Base-by-base conservation (phyloP, 345 rosid species). In the Gossypium turneri region DNA sequence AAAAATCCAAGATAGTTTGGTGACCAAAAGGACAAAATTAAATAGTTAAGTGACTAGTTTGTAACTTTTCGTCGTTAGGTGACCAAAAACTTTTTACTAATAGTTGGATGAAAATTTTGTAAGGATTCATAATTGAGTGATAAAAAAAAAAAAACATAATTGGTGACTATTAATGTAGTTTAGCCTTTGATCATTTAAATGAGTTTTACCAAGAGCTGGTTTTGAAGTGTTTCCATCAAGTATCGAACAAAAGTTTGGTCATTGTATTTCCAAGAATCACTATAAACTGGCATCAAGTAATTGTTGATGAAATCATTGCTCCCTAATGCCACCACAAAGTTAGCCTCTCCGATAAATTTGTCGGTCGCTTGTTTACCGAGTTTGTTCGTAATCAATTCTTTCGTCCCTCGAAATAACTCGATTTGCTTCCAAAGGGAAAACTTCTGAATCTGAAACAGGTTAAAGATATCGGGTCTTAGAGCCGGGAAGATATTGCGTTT, bases 251-350 rank as follows among this genome's bases (percentile, higher is more conserved):
- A 95, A 50, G 84, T 81, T 73, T 89, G 81, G 63, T 95, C 98
- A 53, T 85, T 89, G 88, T 92, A 94, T 3, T 78, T 90, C 98
- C 95, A 93, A 0, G 99, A 93, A 44, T 93, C 99, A 15, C 85
- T 78, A 73, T 90, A 90, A 72, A 91, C 87, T 1, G 98, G 98
- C 90, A 92, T 93, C 78, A 95, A 84, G 86, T 88, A 95, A 76
- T 95, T 93, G 88, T 95, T 95, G 13, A 95, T 95, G 90, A 93
- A 95, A 89, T 95, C 99, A 78, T 95, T 95, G 82, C 99, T 95
- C 41, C 99, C 99, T 63, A 95, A 77, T 29, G 99, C 97, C 48
- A 91, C 98, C 43, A 93, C 96, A 55, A 88, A 93, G 55, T 81
- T 70, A 9, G 89, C 87, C 25, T 84, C 86, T 75, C 81, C 81